Evolutionary conservation across 1,139 yeast species (phyloP), one percentile per base, ranked within the genome.

Genomic region (Kodamaea suecica): DNA sequence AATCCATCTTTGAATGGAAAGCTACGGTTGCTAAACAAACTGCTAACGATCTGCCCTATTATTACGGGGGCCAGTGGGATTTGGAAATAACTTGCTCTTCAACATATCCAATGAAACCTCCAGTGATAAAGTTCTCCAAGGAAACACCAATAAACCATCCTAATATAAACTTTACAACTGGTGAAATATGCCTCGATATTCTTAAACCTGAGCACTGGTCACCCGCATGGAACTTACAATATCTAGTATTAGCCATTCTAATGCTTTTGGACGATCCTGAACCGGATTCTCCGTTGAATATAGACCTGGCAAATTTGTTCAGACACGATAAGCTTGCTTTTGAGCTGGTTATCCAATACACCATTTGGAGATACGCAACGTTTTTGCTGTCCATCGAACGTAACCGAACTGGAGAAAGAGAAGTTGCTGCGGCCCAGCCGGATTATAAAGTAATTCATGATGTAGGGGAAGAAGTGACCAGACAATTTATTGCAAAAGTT

Each of bases 211-310:
- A 63, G 7, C 74, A 73, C 42, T 88, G 96, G 96, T 76, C 92
- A 0, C 96, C 96, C 0, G 95, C 95, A 2, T 88, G 95, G 95
- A 80, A 84, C 28, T 55, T 88, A 29, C 66, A 78, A 35, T 71
- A 84, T 38, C 71, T 85, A n/a, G 66, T 85, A 31, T 71, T 78
- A 20, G 95, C 95, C 0, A 76, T 87, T 1, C 63, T 82, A 37
- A 71, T 80, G 52, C 69, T 88, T 43, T 59, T 88, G 15, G 78
- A 74, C 37, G 79, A 79, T 37, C 95, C 95, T 0, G 95, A 84
- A 52, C 92, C 95, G 0, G 84, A 84, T 47, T 80, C 90, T 25
- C 97, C 97, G 1, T 63, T 88, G 32, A 86, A 88, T 52, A 72
- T 88, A 17, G 97, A 88, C 54, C 76, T 86, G 55, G 94, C 95